Evolutionary conservation across 108 stramenopile species (phyloP), one percentile per base, ranked within the genome.

Genomic region (Cylindrotheca fusiformis): DNA sequence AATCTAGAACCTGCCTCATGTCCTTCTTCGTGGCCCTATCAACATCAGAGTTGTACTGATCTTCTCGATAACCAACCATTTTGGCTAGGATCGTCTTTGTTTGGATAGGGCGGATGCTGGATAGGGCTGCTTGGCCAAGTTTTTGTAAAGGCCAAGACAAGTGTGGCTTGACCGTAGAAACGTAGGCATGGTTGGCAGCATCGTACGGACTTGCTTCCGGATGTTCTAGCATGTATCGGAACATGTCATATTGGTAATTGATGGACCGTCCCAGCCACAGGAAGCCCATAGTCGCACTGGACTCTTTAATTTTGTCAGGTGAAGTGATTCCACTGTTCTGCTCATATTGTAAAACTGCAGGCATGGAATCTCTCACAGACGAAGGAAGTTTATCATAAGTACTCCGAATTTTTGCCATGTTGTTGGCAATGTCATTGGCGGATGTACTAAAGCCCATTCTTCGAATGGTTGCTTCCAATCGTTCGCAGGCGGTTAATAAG

Each of bases 191-290:
- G 46, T 69, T 46, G 4, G 77, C 77, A 14, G 72, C 68, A 54
- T 69, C 58, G 22, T 64, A 53, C 0, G 77, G 77, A 41, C 36
- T 41, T 4, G 30, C 54, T 53, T 66, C 54, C 8, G 26, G 26
- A 19, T 55, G 29, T 2, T 55, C 50, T 27, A 78, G 32, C 0
- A 85, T 63, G 14, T 63, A 68, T 10, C 30, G 54, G 54, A 64
- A 85, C 72, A 79, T 53, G 27, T 82, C 63, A 20, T 63, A 41
- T 53, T 85, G 81, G 62, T 82, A 85, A n/a, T 66, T 64, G 1
- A 85, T 41, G 10, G 77, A 69, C 2, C 84, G 75, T 0, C 81
- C 78, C 27, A 85, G 74, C 84, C 84, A 85, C 24, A 85, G 46
- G 0, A 85, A 48, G 22, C 84, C 84, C 55, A 85, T 77, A 25